Evolutionary conservation across 371 early-diverging fungal genomes (phyloP).

Genomic region (Mucor velutinosus): DNA sequence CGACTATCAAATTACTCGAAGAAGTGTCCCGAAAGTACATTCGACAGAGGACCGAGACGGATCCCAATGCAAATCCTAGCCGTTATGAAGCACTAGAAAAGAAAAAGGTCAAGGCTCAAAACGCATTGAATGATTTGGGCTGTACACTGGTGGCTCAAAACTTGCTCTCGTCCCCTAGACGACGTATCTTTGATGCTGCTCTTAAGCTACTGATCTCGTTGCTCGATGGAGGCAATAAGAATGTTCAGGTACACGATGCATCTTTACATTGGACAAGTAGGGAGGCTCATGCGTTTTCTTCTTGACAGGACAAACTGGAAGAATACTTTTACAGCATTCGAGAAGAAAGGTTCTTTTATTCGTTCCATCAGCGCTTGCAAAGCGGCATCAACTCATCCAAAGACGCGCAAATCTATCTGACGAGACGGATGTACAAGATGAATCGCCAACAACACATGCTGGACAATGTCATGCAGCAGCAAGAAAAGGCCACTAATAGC

Average conservation of each 20-base stretch:
- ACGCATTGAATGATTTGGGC: conserved; percentile 50
- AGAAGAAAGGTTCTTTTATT: conserved; percentile 62
- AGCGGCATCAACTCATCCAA: conserved; percentile 41
- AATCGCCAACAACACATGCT: conserved; percentile 37
- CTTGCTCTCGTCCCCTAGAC: conserved; percentile 47
- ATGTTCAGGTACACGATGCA: conserved; percentile 43
- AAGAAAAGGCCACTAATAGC: background rate
- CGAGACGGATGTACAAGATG: conserved; percentile 35
- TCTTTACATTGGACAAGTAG: no score
- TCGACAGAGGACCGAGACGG: conserved; percentile 11
- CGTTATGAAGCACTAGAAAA: conserved; percentile 35
- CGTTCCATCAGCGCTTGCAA: conserved; percentile 52
- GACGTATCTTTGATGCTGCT: conserved; percentile 42
- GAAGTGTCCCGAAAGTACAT: conserved; percentile 33
- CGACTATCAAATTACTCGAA: conserved; percentile 35
- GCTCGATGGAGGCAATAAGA: conserved; percentile 60
- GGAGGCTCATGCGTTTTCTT: background rate
- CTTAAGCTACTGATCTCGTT: conserved; percentile 49
- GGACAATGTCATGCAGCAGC: conserved; percentile 1
- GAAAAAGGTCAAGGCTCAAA: conserved; percentile 41
- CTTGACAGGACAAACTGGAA: conserved; percentile 14
- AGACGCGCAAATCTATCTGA: conserved; percentile 38
- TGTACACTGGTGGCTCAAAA: conserved; percentile 58
- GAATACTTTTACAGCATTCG: conserved; percentile 27
- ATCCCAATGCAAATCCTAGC: conserved; percentile 19